A percentile compares a stretch with the other conserved stretches of the same genome.
Conservation (phyloP, 2,329 filamentous ascomycete genomes). For the Ophiocordyceps sinensis region DNA sequence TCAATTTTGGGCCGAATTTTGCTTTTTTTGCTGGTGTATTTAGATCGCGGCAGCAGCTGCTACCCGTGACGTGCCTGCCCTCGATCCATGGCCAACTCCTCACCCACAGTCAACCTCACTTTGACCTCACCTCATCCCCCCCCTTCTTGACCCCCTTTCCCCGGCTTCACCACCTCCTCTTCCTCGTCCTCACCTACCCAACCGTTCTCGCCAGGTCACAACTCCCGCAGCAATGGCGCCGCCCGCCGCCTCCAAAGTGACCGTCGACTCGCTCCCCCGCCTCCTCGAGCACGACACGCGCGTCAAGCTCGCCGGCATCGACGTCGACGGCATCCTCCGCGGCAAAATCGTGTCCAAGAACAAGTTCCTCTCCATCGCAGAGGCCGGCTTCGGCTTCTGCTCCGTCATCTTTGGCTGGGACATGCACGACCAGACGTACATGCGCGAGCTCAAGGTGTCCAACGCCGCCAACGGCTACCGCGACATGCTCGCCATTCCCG, state of each 20-base stretch:
- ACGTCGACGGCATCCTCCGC: constrained; percentile 75
- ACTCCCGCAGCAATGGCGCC: background rate
- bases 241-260: constrained; percentile 23
- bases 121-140: too few relatives aligned
- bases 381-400: constrained; percentile 80
- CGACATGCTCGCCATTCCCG: constrained; percentile 70
- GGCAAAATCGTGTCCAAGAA: constrained; percentile 87
- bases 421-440: constrained; percentile 89
- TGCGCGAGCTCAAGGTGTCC: constrained; percentile 70
- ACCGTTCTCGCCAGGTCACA: background rate
- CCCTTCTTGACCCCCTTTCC: too few relatives aligned
- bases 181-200: background rate
- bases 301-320: constrained; percentile 78
- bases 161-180: background rate
- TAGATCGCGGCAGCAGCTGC: too few relatives aligned
- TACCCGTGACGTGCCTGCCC: too few relatives aligned
- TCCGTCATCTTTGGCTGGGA: constrained; percentile 94
- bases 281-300: constrained; percentile 58
- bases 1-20: too few relatives aligned
- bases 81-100: too few relatives aligned
- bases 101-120: too few relatives aligned
- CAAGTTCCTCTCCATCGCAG: constrained; percentile 77
- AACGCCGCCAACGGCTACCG: constrained; percentile 85
- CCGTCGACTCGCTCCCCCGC: constrained; percentile 47
- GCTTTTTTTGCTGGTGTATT: too few relatives aligned